A percentile compares a stretch with the other conserved stretches of the same genome.
These are phyloP conservation scores for Rosa hybrid DNA, from an alignment of 331 rosid species.

Conservation along the genomic window DNA sequence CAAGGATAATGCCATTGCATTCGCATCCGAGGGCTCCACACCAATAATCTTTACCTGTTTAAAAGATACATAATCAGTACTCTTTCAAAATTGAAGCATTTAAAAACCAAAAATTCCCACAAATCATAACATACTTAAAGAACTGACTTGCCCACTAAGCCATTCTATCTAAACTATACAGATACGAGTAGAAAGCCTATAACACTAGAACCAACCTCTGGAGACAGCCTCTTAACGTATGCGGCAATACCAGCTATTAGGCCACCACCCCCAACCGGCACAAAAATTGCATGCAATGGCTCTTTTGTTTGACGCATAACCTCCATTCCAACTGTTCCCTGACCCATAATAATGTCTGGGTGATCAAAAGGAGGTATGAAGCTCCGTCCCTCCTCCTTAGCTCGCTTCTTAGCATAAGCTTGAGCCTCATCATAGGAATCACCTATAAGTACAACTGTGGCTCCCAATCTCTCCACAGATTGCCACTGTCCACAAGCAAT, in stretches of 20 bases:
- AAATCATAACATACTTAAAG: neutral
- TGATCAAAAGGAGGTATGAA: constrained; percentile 95
- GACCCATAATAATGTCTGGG: constrained; percentile 91
- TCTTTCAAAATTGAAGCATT: neutral
- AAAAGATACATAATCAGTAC: constrained; percentile 6
- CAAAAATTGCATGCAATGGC: constrained; percentile 86
- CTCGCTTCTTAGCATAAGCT: constrained; percentile 77
- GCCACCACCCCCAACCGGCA: constrained; percentile 99
- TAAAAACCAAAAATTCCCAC: neutral
- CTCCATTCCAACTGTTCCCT: constrained; percentile 98
- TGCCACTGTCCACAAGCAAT: constrained; percentile 54
- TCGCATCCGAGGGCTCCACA: constrained; percentile 92
- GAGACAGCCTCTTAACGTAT: constrained; percentile 87
- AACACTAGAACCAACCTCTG: constrained; percentile 56
- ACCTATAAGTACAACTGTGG: constrained; percentile 81
- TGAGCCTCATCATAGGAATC: constrained; percentile 97
- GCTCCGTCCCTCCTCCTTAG: constrained; percentile 63
- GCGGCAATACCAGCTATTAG: constrained; percentile 98
- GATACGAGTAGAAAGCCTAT: neutral
- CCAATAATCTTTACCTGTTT: constrained; percentile 88
- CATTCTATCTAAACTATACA: neutral
- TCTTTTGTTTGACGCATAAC: constrained; percentile 66
- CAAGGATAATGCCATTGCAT: constrained; percentile 90
- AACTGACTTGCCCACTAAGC: neutral
- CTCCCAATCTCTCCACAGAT: constrained; percentile 82